A percentile compares a stretch with the other conserved stretches of the same genome.
These are phyloP conservation scores for Debaryomyces coudertii DNA, from an alignment of 1,139 yeast species.

Conservation along the genomic window DNA sequence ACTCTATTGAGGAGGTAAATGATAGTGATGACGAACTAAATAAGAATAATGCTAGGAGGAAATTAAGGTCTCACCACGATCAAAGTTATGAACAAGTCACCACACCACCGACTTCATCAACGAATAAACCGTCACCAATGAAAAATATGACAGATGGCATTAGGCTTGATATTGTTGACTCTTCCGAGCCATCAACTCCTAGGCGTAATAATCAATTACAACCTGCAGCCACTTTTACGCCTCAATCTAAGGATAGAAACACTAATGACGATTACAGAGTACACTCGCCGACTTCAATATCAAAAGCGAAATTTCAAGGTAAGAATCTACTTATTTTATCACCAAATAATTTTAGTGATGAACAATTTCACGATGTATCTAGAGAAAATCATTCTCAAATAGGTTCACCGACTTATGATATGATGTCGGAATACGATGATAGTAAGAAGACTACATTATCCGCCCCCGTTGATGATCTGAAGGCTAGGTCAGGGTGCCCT, in stretches of 20 bases:
- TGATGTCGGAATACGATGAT: not conserved
- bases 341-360: conserved; percentile 44
- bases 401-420: conserved; percentile 6
- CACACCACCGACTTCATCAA: conserved; percentile 6
- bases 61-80: not conserved
- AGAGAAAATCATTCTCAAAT: not conserved
- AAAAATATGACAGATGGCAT: conserved; percentile 14
- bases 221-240: conserved; percentile 28
- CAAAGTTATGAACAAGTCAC: conserved; percentile 11
- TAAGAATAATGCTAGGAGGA: conserved; percentile 12
- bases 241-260: conserved; percentile 14
- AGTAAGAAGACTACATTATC: conserved; percentile 3
- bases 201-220: conserved; percentile 18
- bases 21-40: conserved; percentile 44
- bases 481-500: conserved; percentile 31
- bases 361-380: conserved; percentile 32
- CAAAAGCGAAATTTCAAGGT: conserved; percentile 20
- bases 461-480: conserved; percentile 20
- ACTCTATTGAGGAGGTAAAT: conserved; percentile 47
- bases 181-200: conserved; percentile 21
- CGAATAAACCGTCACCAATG: not conserved
- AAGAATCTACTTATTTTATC: conserved; percentile 44
- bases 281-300: conserved; percentile 10
- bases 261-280: not conserved
- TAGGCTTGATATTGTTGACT: conserved; percentile 23